Evolutionary conservation across 352 stramenopile species (phyloP).

Genomic region (Pythium scleroteichum): DNA sequence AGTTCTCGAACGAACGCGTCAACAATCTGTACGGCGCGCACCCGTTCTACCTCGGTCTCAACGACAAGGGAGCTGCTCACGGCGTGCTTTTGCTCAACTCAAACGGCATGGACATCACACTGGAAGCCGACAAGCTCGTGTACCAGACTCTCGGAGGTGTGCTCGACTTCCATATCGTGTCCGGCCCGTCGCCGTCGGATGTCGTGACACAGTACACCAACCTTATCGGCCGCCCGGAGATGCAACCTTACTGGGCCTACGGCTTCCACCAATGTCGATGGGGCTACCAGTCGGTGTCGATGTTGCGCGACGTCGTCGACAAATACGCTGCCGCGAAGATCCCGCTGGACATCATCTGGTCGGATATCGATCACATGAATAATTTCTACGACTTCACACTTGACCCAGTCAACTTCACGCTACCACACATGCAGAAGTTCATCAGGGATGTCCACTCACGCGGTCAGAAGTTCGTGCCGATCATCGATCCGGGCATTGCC

Average conservation of each 20-base stretch:
- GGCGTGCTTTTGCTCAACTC: slow-evolving; percentile 59
- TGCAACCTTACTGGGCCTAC: slow-evolving; percentile 65
- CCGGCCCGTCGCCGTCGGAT: slow-evolving; percentile 36
- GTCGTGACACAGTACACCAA: slow-evolving; percentile 54
- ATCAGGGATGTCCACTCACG: slow-evolving; percentile 50
- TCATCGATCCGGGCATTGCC: slow-evolving; percentile 83
- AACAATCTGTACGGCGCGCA: slow-evolving; percentile 58
- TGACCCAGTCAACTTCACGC: slow-evolving; percentile 46
- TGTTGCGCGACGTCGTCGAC: slow-evolving; percentile 31
- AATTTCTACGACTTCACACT: slow-evolving; percentile 59
- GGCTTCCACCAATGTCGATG: slow-evolving; percentile 65
- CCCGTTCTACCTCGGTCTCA: slow-evolving; percentile 52
- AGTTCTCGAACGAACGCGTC: slow-evolving; percentile 32
- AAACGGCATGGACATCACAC: slow-evolving; percentile 62
- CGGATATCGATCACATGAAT: slow-evolving; percentile 64
- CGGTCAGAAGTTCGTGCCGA: slow-evolving; percentile 71
- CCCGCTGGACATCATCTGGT: slow-evolving; percentile 54
- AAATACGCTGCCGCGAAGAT: slow-evolving; percentile 38
- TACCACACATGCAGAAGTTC: slow-evolving; percentile 34
- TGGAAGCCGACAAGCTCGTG: slow-evolving; percentile 36
- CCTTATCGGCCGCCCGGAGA: slow-evolving; percentile 47
- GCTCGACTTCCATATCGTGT: slow-evolving; percentile 58
- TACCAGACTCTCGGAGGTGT: slow-evolving; percentile 55
- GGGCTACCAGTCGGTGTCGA: slow-evolving; percentile 31
- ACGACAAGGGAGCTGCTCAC: slow-evolving; percentile 38